These are phyloP conservation scores for Erythrophleum ivorense DNA, from an alignment of 331 rosid species.

Conservation along the genomic window DNA sequence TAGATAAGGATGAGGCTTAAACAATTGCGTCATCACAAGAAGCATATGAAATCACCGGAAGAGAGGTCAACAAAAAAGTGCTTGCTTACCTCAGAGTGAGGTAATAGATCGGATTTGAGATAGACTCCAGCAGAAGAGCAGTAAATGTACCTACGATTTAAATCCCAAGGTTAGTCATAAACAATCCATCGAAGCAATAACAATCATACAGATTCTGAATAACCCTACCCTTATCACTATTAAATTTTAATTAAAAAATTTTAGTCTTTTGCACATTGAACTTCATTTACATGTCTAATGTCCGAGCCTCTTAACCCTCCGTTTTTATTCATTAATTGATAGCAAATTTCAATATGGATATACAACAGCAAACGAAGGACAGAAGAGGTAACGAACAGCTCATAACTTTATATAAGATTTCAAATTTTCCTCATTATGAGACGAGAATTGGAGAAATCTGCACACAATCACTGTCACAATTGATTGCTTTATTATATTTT, in stretches of 20 bases:
- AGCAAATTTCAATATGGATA: conserved; percentile 13
- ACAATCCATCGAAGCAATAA: conserved; percentile 7
- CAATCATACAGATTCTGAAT: neutral
- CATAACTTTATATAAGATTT: neutral
- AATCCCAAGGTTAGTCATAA: neutral
- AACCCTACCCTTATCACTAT: conserved; percentile 22
- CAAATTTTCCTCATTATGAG: neutral
- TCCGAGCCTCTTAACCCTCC: neutral
- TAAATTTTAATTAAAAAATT: neutral
- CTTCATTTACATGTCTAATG: neutral
- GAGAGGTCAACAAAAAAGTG: conserved; percentile 21
- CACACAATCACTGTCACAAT: neutral
- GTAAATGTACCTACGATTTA: conserved; percentile 84
- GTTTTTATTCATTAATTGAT: neutral
- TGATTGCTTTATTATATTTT: conserved; percentile 12
- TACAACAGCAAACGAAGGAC: conserved; percentile 6
- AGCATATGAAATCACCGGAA: neutral
- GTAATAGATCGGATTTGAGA: conserved; percentile 79
- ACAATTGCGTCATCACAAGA: neutral
- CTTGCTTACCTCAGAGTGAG: conserved; percentile 80
- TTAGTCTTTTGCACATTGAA: neutral
- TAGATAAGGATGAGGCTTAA: neutral
- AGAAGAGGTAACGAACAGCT: neutral
- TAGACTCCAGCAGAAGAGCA: conserved; percentile 98
- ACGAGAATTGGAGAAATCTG: neutral